Base-by-base conservation (phyloP, 2,329 filamentous ascomycete genomes). In the Neopestalotiopsis sp. region DNA sequence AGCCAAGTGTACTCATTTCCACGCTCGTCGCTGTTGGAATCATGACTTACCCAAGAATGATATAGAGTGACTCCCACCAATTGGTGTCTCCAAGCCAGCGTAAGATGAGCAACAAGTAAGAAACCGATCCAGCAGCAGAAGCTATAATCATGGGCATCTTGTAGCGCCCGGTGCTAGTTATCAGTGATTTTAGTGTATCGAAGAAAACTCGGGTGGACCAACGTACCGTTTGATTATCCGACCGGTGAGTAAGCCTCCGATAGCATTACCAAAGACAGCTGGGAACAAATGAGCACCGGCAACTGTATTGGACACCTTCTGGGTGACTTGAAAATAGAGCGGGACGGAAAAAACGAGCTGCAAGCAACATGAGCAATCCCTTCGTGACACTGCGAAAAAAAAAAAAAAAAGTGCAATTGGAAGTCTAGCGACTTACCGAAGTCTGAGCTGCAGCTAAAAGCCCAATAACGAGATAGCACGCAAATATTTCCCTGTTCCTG, bases 271-370 rank as follows among this genome's bases (percentile, higher is more conserved):
- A 0, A 82, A 74, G 3, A 88, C 85, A 0, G 86, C 84, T 0
- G 86, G 86, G 14, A 88, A 77, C 0, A 89, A 76, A 68, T 87
- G 84, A 0, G 28, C 30, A 4, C 68, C 68, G 79, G 85, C 84
- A 6, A 78, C 75, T 0, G 83, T 82, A 7, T 81, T 80, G 1
- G 82, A 83, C 3, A 81, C 82, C 3, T 78, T 76, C 6, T 79
- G 75, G 0, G 85, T 85, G 4, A 86, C 82, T 69, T 88, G 84
- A 70, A 88, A 88, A 74, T 88, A 88, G 0, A 88, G 74, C 0
- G 86, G 86, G 0, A 88, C 78, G 0, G 81, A 78, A 45, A 83
- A 84, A 79, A 86, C 82, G 69, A 84, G 77, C n/a, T 69, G 40
- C 3, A 40, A 84, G 70, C 28, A 13, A 34, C 28, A n/a, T 42